Evolutionary conservation across 768 basidiomycete species (phyloP).

Genomic region (Hericium erinaceus): DNA sequence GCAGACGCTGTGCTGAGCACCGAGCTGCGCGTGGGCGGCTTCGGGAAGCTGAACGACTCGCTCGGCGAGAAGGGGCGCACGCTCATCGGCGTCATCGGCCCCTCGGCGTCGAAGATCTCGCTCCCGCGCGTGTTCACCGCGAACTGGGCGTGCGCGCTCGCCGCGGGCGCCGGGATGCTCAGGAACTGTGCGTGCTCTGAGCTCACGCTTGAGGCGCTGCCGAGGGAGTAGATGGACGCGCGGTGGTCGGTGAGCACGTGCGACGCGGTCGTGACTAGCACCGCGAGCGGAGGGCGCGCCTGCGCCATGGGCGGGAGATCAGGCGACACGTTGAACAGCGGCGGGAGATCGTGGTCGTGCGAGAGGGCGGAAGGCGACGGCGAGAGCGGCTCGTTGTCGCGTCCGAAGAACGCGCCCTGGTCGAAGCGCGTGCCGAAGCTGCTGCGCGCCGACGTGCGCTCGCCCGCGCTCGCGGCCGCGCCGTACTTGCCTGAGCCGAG

Average conservation of each 20-base stretch:
- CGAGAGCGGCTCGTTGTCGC: neutral
- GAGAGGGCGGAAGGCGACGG: neutral
- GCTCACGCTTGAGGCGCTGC: neutral
- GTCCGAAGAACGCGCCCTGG: constrained; percentile 3
- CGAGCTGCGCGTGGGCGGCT: constrained; percentile 33
- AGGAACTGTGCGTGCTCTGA: neutral
- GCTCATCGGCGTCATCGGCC: constrained; percentile 42
- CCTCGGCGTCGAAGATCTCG: constrained; percentile 12
- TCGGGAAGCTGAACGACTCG: constrained; percentile 62
- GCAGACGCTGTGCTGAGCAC: neutral
- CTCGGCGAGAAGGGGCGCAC: constrained; percentile 59
- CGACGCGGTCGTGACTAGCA: neutral
- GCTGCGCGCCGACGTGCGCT: constrained; percentile 34
- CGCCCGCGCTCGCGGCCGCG: constrained; percentile 9
- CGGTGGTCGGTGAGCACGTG: neutral
- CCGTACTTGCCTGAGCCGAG: constrained; percentile 18
- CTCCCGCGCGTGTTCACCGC: constrained; percentile 5
- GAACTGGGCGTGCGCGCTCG: neutral
- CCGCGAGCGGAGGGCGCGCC: neutral
- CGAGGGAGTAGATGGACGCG: neutral
- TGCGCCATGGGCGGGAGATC: constrained; percentile 2
- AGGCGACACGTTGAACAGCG: neutral
- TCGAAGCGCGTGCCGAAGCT: constrained; percentile 55
- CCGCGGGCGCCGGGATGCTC: neutral
- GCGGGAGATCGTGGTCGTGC: neutral